These are phyloP conservation scores for Fusarium irregulare DNA, from an alignment of 2,329 filamentous ascomycete genomes.

Conservation along the genomic window DNA sequence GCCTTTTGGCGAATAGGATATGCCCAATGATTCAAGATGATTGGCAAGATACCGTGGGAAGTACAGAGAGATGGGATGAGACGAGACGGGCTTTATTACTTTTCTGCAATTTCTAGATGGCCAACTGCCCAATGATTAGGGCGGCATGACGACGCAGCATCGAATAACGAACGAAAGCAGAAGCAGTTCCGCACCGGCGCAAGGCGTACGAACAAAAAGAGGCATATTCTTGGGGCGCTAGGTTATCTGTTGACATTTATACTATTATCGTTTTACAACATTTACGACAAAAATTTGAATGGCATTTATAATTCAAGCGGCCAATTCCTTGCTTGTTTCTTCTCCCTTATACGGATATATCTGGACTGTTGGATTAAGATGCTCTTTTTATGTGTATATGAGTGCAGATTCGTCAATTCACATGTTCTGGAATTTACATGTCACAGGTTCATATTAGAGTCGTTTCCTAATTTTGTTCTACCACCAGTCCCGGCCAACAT, in stretches of 20 bases:
- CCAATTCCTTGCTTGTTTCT: not conserved
- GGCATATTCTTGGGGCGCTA: constrained; percentile 54
- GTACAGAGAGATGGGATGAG: constrained; percentile 30
- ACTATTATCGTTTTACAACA: constrained; percentile 43
- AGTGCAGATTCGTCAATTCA: not conserved
- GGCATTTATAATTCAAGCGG: constrained; percentile 21
- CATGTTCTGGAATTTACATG: not conserved
- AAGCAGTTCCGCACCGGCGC: constrained; percentile 53
- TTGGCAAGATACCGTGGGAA: constrained; percentile 41
- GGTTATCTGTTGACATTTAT: constrained; percentile 53
- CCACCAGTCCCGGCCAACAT: not conserved
- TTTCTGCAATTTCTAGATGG: constrained; percentile 46
- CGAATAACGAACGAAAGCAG: constrained; percentile 49
- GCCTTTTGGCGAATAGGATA: constrained; percentile 38
- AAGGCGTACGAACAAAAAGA: constrained; percentile 55
- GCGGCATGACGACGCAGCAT: constrained; percentile 51
- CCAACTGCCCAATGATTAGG: constrained; percentile 43
- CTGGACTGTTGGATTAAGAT: constrained; percentile 9
- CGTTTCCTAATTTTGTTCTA: not conserved
- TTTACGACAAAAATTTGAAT: constrained; percentile 37
- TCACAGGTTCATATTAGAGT: not conserved
- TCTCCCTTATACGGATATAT: not conserved
- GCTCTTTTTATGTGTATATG: not conserved
- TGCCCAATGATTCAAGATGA: constrained; percentile 40
- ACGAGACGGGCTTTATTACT: constrained; percentile 40